A percentile compares a stretch with the other conserved stretches of the same genome.
Evolutionary conservation across 306 rosid genomes (phyloP).

Genomic region (Lathyrus oleraceus): DNA sequence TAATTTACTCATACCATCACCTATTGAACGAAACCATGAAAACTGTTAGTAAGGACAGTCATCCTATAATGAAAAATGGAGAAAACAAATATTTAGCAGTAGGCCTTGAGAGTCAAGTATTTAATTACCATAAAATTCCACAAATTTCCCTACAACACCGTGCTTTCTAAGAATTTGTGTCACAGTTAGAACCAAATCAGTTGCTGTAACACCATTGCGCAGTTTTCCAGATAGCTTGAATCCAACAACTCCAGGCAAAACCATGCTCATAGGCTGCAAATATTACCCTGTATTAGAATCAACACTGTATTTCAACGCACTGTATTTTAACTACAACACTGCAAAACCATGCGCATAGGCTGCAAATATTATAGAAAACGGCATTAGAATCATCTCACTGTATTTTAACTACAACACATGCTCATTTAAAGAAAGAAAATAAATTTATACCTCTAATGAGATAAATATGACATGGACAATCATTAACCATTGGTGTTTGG

Average conservation of each 20-base stretch:
- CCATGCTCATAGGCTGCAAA: constrained; percentile 94
- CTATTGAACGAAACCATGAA: constrained; percentile 53
- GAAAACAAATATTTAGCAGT: neutral
- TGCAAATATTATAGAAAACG: constrained; percentile 40
- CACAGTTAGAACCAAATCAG: constrained; percentile 90
- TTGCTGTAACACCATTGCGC: constrained; percentile 82
- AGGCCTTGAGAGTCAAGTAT: neutral
- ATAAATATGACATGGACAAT: constrained; percentile 13
- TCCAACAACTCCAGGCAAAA: constrained; percentile 94
- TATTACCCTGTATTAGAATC: constrained; percentile 37
- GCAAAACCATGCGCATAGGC: constrained; percentile 98
- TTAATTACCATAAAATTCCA: constrained; percentile 81
- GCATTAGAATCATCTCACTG: constrained; percentile 32
- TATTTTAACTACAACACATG: constrained; percentile 4
- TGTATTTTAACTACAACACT: constrained; percentile 10
- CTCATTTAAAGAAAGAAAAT: constrained; percentile 24
- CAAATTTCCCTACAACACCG: constrained; percentile 95
- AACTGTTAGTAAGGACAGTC: constrained; percentile 13
- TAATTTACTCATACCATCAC: constrained; percentile 88
- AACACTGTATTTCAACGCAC: too few relatives aligned
- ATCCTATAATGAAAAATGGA: neutral
- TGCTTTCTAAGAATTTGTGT: constrained; percentile 94
- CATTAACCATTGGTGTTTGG: constrained; percentile 2
- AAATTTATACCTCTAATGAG: constrained; percentile 8
- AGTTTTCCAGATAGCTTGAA: constrained; percentile 85